Base-by-base conservation (phyloP, 2,329 filamentous ascomycete genomes). In the Penicillium expansum region DNA sequence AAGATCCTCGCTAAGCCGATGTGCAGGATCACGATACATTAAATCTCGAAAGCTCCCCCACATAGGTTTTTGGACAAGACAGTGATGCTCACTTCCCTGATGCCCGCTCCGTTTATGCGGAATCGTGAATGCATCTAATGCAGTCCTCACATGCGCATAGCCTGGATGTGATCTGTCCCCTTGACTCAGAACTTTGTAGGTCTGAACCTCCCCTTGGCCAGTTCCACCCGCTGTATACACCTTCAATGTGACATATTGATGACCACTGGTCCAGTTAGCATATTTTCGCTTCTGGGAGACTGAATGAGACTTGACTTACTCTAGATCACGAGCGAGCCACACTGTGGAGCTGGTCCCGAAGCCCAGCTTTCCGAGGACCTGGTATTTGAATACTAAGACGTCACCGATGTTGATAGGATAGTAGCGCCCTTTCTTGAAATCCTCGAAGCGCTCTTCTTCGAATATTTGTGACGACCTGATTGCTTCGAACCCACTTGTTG, bases 21-120 rank as follows among this genome's bases (percentile, higher is more conserved):
- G 30, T 14, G 16, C 13, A 9, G 49, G 29, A 18, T 27, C 37
- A 22, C 32, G 29, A 13, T 35, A 35, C 9, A 43, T 16, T 5
- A 58, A 30, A 24, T 58, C 45, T 13, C 38, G 24, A 24, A 60
- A 56, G 33, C 55, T 60, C 9, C 78, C 75, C 70, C 76, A 75
- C 61, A 73, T 69, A 7, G 70, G 71, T 16, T 65, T 64, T 52
- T 73, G 73, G 20, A 74, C 68, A 29, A 75, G 69, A 59, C 71
- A 74, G 5, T 33, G 55, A 63, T 29, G 27, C 27, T 29, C 8
- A 8, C 27, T 29, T 8, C 27, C 27, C 27, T 29, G 27, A 29
- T 75, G 70, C 20, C 56, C 18, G 27, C 68, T 67, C 1, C 59
- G 51, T 0, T 62, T 41, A 48, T 61, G 65, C 13, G 63, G 52